Evolutionary conservation across 139 green algal genomes (phyloP).

Genomic region (Chlorella ohadii): DNA sequence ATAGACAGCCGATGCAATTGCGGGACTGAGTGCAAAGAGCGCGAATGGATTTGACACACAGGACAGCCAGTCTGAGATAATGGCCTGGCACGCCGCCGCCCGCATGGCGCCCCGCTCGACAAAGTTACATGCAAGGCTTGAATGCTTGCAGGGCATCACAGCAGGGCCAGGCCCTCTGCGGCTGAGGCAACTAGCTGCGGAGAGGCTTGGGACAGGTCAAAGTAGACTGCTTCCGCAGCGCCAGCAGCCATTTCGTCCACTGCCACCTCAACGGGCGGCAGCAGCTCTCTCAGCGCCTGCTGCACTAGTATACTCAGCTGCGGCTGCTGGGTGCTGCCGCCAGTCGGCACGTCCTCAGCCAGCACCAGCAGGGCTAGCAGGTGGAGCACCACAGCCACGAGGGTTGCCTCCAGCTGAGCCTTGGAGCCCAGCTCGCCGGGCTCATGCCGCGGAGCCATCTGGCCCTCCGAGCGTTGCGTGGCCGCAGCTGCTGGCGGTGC

Average conservation of each 20-base stretch:
- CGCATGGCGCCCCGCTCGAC: too few relatives aligned
- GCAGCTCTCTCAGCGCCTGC: constrained; percentile 2
- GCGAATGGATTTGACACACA: too few relatives aligned
- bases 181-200: neutral
- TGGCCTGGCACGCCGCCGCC: too few relatives aligned
- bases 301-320: neutral
- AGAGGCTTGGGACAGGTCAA: neutral
- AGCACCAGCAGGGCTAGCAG: constrained; percentile 6
- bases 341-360: too few relatives aligned
- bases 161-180: neutral
- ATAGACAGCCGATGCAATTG: too few relatives aligned
- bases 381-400: constrained; percentile 7
- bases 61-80: too few relatives aligned
- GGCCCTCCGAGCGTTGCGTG: neutral
- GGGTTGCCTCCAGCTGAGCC: constrained; percentile 5
- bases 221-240: neutral
- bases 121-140: too few relatives aligned
- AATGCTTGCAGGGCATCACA: too few relatives aligned
- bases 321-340: neutral
- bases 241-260: too few relatives aligned
- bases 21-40: too few relatives aligned
- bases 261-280: neutral
- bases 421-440: neutral
- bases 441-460: neutral
- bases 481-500: neutral